Evolutionary conservation across 2,329 filamentous ascomycete species (phyloP), one percentile per base, ranked within the genome.

Genomic region (Elsinoe ampelina): DNA sequence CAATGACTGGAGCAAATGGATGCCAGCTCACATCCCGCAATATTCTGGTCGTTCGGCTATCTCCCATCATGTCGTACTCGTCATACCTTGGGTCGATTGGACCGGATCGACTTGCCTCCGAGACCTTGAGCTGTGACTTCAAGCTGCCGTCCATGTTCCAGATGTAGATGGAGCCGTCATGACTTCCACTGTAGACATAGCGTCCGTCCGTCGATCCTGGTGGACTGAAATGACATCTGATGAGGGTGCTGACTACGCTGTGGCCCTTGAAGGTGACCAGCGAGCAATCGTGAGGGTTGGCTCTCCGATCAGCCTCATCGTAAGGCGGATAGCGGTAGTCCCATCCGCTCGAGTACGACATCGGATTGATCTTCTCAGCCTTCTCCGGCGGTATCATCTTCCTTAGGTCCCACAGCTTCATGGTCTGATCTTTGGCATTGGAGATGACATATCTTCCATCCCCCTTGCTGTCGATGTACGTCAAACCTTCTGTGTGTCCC

Each of bases 371-470:
- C 32, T 75, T 71, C 45, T 78, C 75, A 58, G 82, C 87, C 54
- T 78, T 75, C 34, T 84, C 79, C 0, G 86, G 85, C 4, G 83
- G 83, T 77, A 93, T 87, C 79, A 90, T 92, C 78, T 88, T 95
- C 54, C 92, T 80, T 57, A 96, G 70, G 69, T 98, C 93, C 93
- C 93, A 98, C 0, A 98, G 79, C 72, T 97, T 97, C 82, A 95
- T 95, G 41, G 85, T 92, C 70, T 97, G 93, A 67, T 98, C 93
- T 68, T 97, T 98, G 60, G 84, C 89, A 65, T 98, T 98, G 62
- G 86, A 91, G 22, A 98, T 80, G 7, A 97, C 86, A 69, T 97
- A 97, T 57, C 92, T 81, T 2, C 84, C 83, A 65, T 95, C 89
- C 39, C 87, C 89, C 77, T 97, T 92, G 71, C 86, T 92, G 67